Base-by-base conservation (phyloP, 495 filamentous ascomycete genomes). In the Penicillium flavigenum region DNA sequence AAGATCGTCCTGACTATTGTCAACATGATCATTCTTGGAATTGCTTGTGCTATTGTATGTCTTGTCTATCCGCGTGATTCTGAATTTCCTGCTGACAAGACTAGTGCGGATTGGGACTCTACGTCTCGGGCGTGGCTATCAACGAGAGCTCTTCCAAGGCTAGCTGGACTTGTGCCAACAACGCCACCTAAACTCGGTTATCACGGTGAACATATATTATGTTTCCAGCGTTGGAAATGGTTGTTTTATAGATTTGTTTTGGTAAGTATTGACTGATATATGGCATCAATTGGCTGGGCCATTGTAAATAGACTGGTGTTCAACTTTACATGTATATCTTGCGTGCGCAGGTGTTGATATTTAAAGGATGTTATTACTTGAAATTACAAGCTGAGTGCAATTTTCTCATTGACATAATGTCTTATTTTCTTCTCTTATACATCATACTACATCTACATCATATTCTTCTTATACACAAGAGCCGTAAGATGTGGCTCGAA, bases 21-120 rank as follows among this genome's bases (percentile, higher is more conserved):
- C 59, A 88, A 87, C 60, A 55, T 65, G 8, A 2, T 80, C 17
- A 74, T 79, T 46, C 79, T 88, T 54, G 63, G 74, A 26, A 76
- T 88, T 53, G 84, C 68, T n/a, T 58, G 41, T 29, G 61, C 61
- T 26, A 66, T 73, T 56, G 70, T 72, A 66, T 54, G 70, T 66
- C 56, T 17, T 17, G 1, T 4, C 51, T 19, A 14, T 7, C 19
- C 14, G 1, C 29, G 14, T 20, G 1, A 0, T 19, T 1, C 14
- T 29, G 14, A 16, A 34, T 16, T 43, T 14, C 10, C 2, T 54
- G 22, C 61, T 70, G 48, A 66, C 38, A 9, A 9, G 27, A 54
- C 36, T 42, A 72, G 68, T 76, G 74, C 51, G 74, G 64, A 27
- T 47, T 76, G 39, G 74, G 74, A 22, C 57, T 76, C 6, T 76